Percentiles rank a stretch among this genome's conserved stretches.
phyloP scores from a whole-genome alignment of 2,329 filamentous ascomycete species.

The Botrytis medusae region DNA sequence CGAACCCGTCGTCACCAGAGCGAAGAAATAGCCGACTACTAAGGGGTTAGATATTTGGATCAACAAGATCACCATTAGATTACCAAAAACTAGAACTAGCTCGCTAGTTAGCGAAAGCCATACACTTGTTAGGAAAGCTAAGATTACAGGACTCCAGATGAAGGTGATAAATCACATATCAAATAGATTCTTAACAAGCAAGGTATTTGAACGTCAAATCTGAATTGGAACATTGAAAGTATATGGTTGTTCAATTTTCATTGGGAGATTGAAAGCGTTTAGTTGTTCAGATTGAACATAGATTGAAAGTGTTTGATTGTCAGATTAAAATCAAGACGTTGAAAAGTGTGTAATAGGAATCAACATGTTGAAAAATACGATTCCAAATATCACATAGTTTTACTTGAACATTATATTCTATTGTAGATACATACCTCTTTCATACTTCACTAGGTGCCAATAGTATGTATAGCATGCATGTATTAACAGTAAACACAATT shows the following conservation, averaged over 20 bases:
- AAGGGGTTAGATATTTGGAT: neutral
- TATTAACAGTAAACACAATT: too few relatives aligned
- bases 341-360: too few relatives aligned
- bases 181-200: neutral
- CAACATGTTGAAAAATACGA: too few relatives aligned
- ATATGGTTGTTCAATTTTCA: neutral
- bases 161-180: neutral
- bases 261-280: too few relatives aligned
- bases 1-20: neutral
- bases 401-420: neutral
- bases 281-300: too few relatives aligned
- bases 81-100: neutral
- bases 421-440: neutral
- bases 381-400: neutral
- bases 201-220: neutral
- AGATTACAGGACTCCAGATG: neutral
- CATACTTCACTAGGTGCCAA: too few relatives aligned
- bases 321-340: neutral
- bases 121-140: neutral
- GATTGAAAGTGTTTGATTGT: neutral
- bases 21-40: neutral
- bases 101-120: neutral
- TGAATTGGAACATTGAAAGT: neutral
- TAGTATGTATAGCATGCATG: too few relatives aligned
- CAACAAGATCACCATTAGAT: neutral